Evolutionary conservation across 2,329 filamentous ascomycete species (phyloP).

Genomic region (Fusarium tuaranense): DNA sequence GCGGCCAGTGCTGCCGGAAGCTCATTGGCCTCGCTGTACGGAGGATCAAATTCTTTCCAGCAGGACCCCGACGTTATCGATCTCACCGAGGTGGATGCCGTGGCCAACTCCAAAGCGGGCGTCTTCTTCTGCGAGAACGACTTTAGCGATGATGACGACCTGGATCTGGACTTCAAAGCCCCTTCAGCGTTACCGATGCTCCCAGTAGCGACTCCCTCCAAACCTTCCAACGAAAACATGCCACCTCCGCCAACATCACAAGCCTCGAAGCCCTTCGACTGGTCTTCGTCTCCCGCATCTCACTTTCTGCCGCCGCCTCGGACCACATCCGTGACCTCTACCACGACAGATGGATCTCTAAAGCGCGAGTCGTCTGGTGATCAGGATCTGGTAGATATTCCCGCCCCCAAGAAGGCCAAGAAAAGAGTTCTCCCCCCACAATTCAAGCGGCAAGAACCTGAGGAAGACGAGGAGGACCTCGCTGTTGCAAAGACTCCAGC

Average conservation of each 20-base stretch:
- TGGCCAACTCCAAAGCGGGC: conserved; percentile 43
- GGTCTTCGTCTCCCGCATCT: conserved; percentile 75
- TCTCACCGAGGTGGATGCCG: conserved; percentile 46
- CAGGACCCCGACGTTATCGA: conserved; percentile 48
- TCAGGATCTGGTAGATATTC: conserved; percentile 39
- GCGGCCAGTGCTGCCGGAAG: conserved; percentile 24
- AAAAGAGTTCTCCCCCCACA: conserved; percentile 71
- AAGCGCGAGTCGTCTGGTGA: conserved; percentile 59
- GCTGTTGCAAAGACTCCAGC: conserved; percentile 40
- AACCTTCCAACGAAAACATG: conserved; percentile 41
- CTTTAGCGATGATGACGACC: conserved; percentile 84
- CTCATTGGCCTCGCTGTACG: conserved; percentile 57
- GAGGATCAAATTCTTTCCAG: conserved; percentile 61
- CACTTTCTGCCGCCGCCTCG: conserved; percentile 56
- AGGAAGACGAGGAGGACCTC: conserved; percentile 50
- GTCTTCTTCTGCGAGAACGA: conserved; percentile 83
- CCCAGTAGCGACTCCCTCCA: conserved; percentile 37
- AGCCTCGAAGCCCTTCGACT: conserved; percentile 63
- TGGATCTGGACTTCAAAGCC: conserved; percentile 77
- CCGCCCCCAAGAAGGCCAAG: conserved; percentile 60
- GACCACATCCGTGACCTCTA: conserved; percentile 29
- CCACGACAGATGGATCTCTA: conserved; percentile 40
- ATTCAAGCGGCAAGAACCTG: conserved; percentile 51
- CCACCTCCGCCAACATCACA: conserved; percentile 46
- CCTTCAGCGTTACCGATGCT: conserved; percentile 62